Evolutionary conservation across 805 yeast species (phyloP).

Genomic region (Saturnispora halmiae): DNA sequence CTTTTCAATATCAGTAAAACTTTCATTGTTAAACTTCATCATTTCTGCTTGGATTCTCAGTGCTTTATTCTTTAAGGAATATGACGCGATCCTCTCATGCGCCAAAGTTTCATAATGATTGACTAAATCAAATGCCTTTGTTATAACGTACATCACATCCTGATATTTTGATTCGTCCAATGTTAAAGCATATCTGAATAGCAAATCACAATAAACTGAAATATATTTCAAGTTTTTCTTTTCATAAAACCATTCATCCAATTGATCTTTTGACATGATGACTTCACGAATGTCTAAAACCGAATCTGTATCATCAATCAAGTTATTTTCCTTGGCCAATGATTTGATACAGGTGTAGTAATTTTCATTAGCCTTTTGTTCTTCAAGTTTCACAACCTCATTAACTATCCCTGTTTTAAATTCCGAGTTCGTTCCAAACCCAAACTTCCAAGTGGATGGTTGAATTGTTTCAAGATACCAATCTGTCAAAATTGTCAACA

Average conservation of each 20-base stretch:
- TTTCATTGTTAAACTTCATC: slow-evolving; percentile 15
- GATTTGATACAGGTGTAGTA: slow-evolving; percentile 26
- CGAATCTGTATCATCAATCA: slow-evolving; percentile 18
- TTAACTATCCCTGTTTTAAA: slow-evolving; percentile 32
- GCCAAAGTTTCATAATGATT: slow-evolving; percentile 22
- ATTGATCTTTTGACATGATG: slow-evolving; percentile 17
- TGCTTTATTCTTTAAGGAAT: slow-evolving; percentile 26
- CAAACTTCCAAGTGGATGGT: slow-evolving; percentile 23
- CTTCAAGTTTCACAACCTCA: slow-evolving; percentile 30
- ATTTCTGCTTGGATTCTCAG: slow-evolving; percentile 32
- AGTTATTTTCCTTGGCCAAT: slow-evolving; percentile 25
- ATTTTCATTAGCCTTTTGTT: slow-evolving; percentile 27
- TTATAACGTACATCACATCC: slow-evolving; percentile 22
- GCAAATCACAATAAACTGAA: slow-evolving; percentile 29
- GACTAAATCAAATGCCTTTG: slow-evolving; percentile 26
- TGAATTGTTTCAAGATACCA: slow-evolving; percentile 25
- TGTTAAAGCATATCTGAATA: slow-evolving; percentile 32
- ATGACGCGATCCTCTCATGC: slow-evolving; percentile 20
- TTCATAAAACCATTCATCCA: slow-evolving; percentile 22
- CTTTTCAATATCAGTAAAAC: slow-evolving; percentile 22
- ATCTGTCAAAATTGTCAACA: slow-evolving; percentile 27
- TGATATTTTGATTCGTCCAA: slow-evolving; percentile 22
- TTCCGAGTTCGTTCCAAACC: slow-evolving; percentile 23
- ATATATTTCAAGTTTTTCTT: slow-evolving; percentile 29
- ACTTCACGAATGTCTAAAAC: slow-evolving; percentile 17